Evolutionary conservation across 2,329 filamentous ascomycete genomes (phyloP).

Genomic region (Cordyceps fumosorosea): DNA sequence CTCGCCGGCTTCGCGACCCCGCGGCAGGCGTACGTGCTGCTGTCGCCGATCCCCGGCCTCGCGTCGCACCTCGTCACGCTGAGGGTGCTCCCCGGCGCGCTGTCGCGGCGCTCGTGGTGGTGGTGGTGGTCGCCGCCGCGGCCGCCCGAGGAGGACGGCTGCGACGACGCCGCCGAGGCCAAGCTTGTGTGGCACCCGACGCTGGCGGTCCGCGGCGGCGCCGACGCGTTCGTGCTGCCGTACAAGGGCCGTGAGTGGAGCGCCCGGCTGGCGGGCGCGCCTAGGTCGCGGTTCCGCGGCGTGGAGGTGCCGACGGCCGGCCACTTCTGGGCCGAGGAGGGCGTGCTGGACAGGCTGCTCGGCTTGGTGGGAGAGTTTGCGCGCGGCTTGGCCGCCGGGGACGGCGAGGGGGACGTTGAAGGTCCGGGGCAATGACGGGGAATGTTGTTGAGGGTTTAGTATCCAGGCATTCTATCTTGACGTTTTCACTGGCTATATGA

Average conservation of each 20-base stretch:
- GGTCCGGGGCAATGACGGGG: not conserved
- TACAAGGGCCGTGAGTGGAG: conserved; percentile 63
- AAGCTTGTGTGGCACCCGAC: conserved; percentile 55
- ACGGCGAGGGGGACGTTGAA: not conserved
- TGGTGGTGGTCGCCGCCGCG: conserved; percentile 13
- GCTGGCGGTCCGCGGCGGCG: conserved; percentile 66
- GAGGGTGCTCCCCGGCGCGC: conserved; percentile 38
- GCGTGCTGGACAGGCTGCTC: conserved; percentile 33
- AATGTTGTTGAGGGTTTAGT: too few species aligned
- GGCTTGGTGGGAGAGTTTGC: conserved; percentile 24
- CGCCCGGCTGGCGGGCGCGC: conserved; percentile 38
- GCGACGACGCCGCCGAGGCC: conserved; percentile 34
- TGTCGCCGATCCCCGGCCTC: conserved; percentile 60
- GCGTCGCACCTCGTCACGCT: conserved; percentile 57
- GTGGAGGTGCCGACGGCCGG: conserved; percentile 47
- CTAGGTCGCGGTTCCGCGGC: conserved; percentile 39
- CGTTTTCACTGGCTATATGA: not conserved
- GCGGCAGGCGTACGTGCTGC: conserved; percentile 51
- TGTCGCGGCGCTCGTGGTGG: conserved; percentile 17
- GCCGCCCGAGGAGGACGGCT: too few species aligned
- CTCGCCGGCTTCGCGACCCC: conserved; percentile 31
- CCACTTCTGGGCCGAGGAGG: conserved; percentile 57
- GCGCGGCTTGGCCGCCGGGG: not conserved
- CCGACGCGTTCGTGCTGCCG: conserved; percentile 65
- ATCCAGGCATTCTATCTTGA: not conserved